These are phyloP conservation scores for Vaccinium macrocarpon DNA, from an alignment of 148 eudicot genomes.

Conservation along the genomic window DNA sequence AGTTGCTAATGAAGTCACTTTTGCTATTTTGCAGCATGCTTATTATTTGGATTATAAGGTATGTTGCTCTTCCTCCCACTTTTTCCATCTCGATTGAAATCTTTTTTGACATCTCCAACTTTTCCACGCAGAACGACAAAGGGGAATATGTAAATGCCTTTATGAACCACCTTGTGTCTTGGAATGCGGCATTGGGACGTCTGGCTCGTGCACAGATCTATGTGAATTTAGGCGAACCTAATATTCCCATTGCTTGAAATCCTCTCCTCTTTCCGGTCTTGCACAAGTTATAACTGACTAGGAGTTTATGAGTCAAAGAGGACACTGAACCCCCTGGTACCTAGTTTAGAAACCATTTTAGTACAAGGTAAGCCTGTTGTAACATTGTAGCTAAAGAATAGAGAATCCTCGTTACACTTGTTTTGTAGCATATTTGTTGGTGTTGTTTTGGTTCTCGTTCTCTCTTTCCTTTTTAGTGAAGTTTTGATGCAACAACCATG, in stretches of 20 bases:
- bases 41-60: constrained; percentile 94
- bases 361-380: neutral
- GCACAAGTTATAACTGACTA: neutral
- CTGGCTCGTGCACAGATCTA: constrained; percentile 78
- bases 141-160: constrained; percentile 56
- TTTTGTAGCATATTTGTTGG: too few relatives aligned
- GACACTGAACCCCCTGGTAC: neutral
- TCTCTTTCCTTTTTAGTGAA: too few relatives aligned
- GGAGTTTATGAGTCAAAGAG: neutral
- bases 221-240: constrained; percentile 88
- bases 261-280: neutral
- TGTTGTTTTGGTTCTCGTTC: too few relatives aligned
- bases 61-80: neutral
- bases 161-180: constrained; percentile 86
- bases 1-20: constrained; percentile 11
- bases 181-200: constrained; percentile 76
- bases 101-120: neutral
- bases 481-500: too few relatives aligned
- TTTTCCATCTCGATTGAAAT: constrained; percentile 2
- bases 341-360: neutral
- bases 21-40: constrained; percentile 77
- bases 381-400: neutral
- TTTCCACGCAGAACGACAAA: constrained; percentile 63
- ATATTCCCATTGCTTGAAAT: constrained; percentile 64
- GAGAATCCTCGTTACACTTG: too few relatives aligned